phyloP scores from a whole-genome alignment of 441 rosid species.

The Adansonia grandidieri region DNA sequence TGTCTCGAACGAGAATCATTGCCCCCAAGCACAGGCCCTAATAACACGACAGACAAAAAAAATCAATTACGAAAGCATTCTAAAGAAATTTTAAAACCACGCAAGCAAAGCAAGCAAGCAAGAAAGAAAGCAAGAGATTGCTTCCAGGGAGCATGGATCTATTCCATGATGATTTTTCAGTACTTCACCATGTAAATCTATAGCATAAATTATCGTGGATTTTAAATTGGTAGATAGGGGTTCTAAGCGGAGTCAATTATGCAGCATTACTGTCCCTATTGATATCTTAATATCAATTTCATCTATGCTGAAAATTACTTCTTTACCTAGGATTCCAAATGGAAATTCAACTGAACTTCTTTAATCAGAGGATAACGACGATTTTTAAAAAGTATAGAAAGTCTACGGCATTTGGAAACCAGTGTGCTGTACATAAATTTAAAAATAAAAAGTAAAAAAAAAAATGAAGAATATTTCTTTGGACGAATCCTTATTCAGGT shows the following conservation, averaged over 20 bases:
- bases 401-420: slow-evolving; percentile 4
- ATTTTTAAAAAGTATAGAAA: neutral
- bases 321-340: neutral
- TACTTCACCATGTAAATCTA: neutral
- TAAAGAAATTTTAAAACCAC: neutral
- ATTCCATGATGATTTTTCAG: neutral
- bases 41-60: slow-evolving; percentile 19
- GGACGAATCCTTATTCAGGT: neutral
- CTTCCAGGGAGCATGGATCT: neutral
- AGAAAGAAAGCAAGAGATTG: neutral
- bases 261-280: neutral
- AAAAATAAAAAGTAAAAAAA: neutral
- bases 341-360: neutral
- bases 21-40: slow-evolving; percentile 72
- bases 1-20: slow-evolving; percentile 35
- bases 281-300: neutral
- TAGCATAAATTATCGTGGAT: neutral
- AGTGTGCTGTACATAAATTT: too few species aligned
- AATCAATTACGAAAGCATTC: slow-evolving; percentile 18
- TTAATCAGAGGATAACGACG: neutral
- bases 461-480: neutral
- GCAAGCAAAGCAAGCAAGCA: neutral
- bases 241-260: neutral
- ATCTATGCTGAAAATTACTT: neutral
- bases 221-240: neutral